These are phyloP conservation scores for Fusarium sp. DNA, from an alignment of 2,329 filamentous ascomycete genomes.

Conservation along the genomic window DNA sequence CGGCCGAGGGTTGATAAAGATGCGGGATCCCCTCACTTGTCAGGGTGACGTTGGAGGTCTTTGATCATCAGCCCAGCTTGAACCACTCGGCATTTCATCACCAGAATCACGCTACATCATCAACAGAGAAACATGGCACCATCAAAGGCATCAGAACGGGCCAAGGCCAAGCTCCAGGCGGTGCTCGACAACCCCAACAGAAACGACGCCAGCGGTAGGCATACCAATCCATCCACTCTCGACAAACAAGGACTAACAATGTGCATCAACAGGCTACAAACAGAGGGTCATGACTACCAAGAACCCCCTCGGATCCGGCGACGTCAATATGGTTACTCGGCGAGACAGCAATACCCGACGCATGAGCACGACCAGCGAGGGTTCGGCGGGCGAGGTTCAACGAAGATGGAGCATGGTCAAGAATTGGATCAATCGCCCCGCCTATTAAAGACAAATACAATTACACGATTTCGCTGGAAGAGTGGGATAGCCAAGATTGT, in stretches of 20 bases:
- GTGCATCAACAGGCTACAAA: constrained; percentile 8
- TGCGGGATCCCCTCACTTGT: constrained; percentile 15
- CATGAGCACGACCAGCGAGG: constrained; percentile 26
- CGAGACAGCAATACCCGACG: constrained; percentile 30
- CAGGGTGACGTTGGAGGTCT: background rate
- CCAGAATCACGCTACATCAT: background rate
- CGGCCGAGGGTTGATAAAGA: constrained; percentile 10
- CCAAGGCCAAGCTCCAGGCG: constrained; percentile 32
- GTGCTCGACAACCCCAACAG: constrained; percentile 29
- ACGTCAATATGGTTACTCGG: constrained; percentile 27
- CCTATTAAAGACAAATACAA: constrained; percentile 12
- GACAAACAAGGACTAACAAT: background rate
- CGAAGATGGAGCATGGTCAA: constrained; percentile 33
- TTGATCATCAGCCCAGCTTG: background rate
- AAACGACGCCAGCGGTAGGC: constrained; percentile 24
- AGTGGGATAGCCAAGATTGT: background rate
- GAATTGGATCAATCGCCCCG: constrained; percentile 32
- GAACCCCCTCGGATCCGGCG: constrained; percentile 23
- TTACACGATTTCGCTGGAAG: background rate
- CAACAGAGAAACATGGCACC: constrained; percentile 18
- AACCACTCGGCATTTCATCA: background rate
- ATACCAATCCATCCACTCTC: accelerated
- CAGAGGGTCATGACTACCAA: constrained; percentile 34
- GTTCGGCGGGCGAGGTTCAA: constrained; percentile 12
- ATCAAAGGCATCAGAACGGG: constrained; percentile 28